Conservation (phyloP, 371 early-diverging fungal species). For the Apophysomyces elegans region DNA sequence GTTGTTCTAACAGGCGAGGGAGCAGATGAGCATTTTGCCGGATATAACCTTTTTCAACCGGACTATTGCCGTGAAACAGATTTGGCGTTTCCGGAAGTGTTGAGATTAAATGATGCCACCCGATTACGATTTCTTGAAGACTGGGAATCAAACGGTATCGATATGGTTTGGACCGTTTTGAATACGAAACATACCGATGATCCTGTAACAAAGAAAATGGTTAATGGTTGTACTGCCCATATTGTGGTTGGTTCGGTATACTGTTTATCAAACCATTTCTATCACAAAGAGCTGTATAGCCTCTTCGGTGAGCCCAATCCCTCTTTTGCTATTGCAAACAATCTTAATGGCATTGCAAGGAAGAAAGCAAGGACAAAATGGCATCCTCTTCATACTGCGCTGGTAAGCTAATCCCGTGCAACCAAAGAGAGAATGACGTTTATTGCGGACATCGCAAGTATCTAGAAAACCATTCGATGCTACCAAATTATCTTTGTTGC, state of each 20-base stretch:
- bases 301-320: conserved; percentile 16
- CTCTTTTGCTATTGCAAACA: conserved; percentile 14
- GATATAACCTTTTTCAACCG: conserved; percentile 56
- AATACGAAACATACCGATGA: not conserved
- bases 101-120: conserved; percentile 15
- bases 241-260: not conserved
- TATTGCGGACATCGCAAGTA: conserved; percentile 10
- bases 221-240: conserved; percentile 14
- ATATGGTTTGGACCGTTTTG: not conserved
- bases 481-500: conserved; percentile 26
- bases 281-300: not conserved
- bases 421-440: not conserved
- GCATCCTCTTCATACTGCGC: conserved; percentile 31
- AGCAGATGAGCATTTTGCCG: conserved; percentile 68
- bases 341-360: conserved; percentile 23
- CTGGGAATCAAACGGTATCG: not conserved
- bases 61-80: conserved; percentile 36
- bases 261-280: not conserved
- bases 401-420: conserved; percentile 1
- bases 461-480: conserved; percentile 24
- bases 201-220: not conserved
- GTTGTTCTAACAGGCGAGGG: conserved; percentile 68
- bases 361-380: conserved; percentile 22
- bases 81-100: conserved; percentile 20
- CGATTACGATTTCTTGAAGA: conserved; percentile 14